phyloP scores from a whole-genome alignment of 176 grass and related monocot genomes.

The Cymbopogon citratus region DNA sequence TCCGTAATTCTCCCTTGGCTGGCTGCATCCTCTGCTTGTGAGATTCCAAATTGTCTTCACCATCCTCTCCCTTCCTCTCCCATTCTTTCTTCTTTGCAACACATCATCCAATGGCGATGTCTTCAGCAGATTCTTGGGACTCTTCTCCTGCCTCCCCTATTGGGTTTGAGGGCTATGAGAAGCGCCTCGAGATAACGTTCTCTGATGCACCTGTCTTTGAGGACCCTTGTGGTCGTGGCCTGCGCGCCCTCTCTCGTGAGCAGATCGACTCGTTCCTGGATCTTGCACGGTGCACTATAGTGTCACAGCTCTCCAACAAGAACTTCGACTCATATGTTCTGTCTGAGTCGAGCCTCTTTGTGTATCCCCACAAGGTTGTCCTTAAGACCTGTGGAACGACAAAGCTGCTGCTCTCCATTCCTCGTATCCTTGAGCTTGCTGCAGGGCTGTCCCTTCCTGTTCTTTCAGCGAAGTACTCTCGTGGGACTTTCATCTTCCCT shows the following conservation, averaged over 20 bases:
- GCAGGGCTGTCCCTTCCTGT: conserved; percentile 47
- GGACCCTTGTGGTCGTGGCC: conserved; percentile 56
- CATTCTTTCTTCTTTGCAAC: conserved; percentile 26
- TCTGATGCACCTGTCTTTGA: conserved; percentile 63
- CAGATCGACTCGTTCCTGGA: conserved; percentile 77
- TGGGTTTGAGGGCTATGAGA: conserved; percentile 95
- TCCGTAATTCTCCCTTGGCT: conserved; percentile 43
- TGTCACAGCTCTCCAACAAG: conserved; percentile 74
- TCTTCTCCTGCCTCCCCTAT: conserved; percentile 53
- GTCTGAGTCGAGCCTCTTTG: conserved; percentile 87
- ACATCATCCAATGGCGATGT: conserved; percentile 40
- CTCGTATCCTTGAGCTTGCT: conserved; percentile 78
- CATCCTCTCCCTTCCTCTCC: conserved; percentile 8
- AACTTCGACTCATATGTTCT: conserved; percentile 82
- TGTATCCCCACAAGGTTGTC: conserved; percentile 74
- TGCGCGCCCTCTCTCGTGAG: conserved; percentile 52
- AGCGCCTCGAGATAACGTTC: conserved; percentile 82
- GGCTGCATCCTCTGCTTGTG: conserved; percentile 52
- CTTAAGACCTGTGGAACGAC: conserved; percentile 93
- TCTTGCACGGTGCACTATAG: conserved; percentile 77
- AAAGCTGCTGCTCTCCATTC: conserved; percentile 71
- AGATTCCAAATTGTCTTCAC: conserved; percentile 26
- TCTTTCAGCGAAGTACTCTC: conserved; percentile 75
- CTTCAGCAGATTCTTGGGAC: conserved; percentile 32
- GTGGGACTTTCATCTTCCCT: conserved; percentile 81